These are phyloP conservation scores for Erodium moschatum DNA, from an alignment of 441 rosid species.

Conservation along the genomic window DNA sequence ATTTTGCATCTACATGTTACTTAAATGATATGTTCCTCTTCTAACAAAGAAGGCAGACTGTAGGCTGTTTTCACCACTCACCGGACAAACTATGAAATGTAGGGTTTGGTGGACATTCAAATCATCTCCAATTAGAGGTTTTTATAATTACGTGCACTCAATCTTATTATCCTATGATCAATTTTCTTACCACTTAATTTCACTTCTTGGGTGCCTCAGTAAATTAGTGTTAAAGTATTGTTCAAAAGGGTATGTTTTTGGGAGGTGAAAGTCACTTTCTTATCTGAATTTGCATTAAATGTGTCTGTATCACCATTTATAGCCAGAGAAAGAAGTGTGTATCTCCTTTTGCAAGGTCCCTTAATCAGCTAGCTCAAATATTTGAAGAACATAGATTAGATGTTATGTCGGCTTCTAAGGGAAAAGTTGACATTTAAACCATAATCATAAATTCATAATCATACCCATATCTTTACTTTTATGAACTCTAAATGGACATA, in stretches of 20 bases:
- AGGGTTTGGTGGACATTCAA: conserved; percentile 5
- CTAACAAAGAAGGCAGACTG: background rate
- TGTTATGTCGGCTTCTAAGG: background rate
- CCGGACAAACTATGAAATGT: background rate
- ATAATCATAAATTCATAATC: background rate
- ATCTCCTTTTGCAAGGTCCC: background rate
- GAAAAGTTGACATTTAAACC: background rate
- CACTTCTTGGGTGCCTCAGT: background rate
- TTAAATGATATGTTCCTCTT: background rate
- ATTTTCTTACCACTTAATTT: background rate
- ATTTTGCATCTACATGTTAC: background rate
- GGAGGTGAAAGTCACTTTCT: background rate
- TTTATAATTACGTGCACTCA: background rate
- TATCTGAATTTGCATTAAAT: background rate
- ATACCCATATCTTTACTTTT: background rate
- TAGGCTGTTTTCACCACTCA: background rate
- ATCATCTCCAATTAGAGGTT: background rate
- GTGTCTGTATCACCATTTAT: background rate
- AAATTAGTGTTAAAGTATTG: background rate
- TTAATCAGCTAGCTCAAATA: background rate
- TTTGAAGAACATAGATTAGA: background rate
- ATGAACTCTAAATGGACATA: background rate
- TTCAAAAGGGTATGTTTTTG: background rate
- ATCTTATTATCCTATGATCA: background rate
- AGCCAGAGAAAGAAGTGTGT: background rate